Evolutionary conservation across 495 filamentous ascomycete species (phyloP).

Genomic region (Cairneyella variabilis): DNA sequence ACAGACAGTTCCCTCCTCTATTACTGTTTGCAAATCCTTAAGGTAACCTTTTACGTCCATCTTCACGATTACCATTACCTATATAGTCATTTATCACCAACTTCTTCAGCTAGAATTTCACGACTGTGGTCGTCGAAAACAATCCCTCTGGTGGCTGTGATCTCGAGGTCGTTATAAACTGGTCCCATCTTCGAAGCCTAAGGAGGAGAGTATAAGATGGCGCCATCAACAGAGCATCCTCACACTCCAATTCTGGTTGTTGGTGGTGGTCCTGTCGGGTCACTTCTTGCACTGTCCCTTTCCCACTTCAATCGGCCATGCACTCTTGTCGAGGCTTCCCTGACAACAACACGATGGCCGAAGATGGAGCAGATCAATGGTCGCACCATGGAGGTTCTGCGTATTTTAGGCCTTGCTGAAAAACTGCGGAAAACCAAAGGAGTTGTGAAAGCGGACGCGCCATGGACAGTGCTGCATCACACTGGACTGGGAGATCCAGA

Average conservation of each 20-base stretch:
- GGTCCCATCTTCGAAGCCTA: too few species aligned
- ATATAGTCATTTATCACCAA: too few species aligned
- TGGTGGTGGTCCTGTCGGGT: constrained; percentile 27
- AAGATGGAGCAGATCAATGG: constrained; percentile 35
- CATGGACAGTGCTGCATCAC: background rate
- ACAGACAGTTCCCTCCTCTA: too few species aligned
- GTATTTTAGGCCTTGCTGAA: constrained; percentile 29
- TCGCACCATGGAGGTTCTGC: constrained; percentile 31
- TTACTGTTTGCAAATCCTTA: too few species aligned
- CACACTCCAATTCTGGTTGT: constrained; percentile 18
- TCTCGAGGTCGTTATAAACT: too few species aligned
- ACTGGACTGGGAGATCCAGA: background rate
- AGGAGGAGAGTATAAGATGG: too few species aligned
- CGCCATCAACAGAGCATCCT: background rate
- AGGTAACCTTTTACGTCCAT: too few species aligned
- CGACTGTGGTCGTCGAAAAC: too few species aligned
- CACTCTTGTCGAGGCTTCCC: constrained; percentile 17
- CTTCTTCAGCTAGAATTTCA: too few species aligned
- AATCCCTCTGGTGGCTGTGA: too few species aligned
- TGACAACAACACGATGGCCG: constrained; percentile 28
- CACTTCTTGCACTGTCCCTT: constrained; percentile 22
- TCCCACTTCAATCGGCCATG: constrained; percentile 13
- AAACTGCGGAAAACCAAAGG: background rate
- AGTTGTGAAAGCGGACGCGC: background rate
- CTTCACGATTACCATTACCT: too few species aligned